These are phyloP conservation scores for Pleurozium schreberi DNA, from an alignment of 225 moss, liverwort and hornwort genomes.

Conservation along the genomic window DNA sequence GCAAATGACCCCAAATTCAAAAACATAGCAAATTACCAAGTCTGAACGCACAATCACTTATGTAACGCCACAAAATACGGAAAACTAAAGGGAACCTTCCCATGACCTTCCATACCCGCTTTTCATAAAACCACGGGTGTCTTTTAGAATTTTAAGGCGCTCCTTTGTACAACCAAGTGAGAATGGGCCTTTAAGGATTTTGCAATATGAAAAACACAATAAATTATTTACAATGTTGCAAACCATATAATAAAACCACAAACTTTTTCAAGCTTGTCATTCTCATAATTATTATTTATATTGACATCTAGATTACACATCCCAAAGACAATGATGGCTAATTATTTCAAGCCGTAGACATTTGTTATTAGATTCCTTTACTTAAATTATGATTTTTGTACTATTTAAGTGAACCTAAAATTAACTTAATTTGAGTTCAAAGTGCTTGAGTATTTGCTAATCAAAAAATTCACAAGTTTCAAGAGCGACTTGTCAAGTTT, in stretches of 20 bases:
- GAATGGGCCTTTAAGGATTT: too few species aligned
- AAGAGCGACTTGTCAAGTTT: background rate
- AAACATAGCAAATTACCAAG: too few species aligned
- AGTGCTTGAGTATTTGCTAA: background rate
- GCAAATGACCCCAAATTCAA: too few species aligned
- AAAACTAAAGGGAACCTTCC: too few species aligned
- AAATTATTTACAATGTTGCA: background rate
- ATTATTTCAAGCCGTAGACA: background rate
- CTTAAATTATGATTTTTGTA: background rate
- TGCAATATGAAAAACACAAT: background rate
- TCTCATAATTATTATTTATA: background rate
- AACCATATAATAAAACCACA: background rate
- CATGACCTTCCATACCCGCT: too few species aligned
- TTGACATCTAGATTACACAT: rapidly evolving
- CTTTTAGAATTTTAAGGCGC: too few species aligned
- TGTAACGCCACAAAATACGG: too few species aligned
- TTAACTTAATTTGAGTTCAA: background rate
- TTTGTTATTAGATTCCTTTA: background rate
- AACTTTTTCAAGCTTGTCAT: background rate
- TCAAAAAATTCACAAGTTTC: background rate
- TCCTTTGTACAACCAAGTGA: too few species aligned
- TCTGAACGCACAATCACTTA: too few species aligned
- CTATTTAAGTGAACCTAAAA: background rate
- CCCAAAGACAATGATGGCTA: too few species aligned
- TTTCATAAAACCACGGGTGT: too few species aligned